Evolutionary conservation across 805 yeast genomes (phyloP), one percentile per base, ranked within the genome.

Genomic region (Yarrowia divulgata): DNA sequence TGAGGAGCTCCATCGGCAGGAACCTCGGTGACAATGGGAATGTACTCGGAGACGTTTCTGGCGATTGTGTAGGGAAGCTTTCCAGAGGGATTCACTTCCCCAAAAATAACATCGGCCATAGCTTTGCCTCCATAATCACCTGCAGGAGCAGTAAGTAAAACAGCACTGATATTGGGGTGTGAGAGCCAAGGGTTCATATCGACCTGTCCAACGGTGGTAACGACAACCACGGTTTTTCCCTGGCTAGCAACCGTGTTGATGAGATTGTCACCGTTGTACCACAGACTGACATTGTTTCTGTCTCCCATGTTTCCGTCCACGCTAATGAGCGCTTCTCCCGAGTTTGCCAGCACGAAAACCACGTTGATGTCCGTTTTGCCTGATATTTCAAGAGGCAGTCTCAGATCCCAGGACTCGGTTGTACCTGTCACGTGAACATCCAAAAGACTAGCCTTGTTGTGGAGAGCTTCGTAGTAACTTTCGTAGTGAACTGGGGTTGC

Each of bases 251-350:
- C 81, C 18, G 76, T 79, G 16, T 80, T 75, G 55, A 87, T 85
- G 64, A 86, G 77, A 42, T 80, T 82, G 71, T 87, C 90, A 1
- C 86, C 88, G 72, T 83, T 83, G 71, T 84, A 84, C 90, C 88
- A 85, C 68, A 84, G 77, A 1, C 85, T 79, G 12, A 80, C 76
- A 74, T 86, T 85, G 72, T 82, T 82, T 67, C 89, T 75, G 74
- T 87, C 90, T n/a, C 90, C 90, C 70, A 76, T 82, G 73, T 86
- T 87, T 16, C 82, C 85, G 73, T 87, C 89, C 35, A 86, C 89
- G 40, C 86, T 82, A 43, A 85, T 79, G 72, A 81, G 85, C 0
- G 89, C 88, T 75, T 87, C 90, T 39, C 89, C 89, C 12, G 90
- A 82, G 71, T 79, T 76, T 1, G 89, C 82, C 64, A 81, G 80